Evolutionary conservation across 2,329 filamentous ascomycete genomes (phyloP).

Genomic region (Blastomyces gilchristii): DNA sequence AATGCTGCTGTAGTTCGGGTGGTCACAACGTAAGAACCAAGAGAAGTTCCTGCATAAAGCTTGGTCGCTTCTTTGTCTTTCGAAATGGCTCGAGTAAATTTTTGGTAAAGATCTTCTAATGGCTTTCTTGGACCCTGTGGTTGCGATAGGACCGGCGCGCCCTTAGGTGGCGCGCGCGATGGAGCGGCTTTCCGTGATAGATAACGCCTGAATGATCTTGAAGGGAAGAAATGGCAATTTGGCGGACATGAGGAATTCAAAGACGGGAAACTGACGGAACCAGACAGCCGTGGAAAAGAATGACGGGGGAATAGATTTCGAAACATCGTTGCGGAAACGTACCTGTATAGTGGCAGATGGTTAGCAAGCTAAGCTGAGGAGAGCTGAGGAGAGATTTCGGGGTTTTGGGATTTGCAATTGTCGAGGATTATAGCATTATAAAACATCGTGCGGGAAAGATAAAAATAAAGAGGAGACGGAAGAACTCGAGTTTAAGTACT

Average conservation of each 20-base stretch:
- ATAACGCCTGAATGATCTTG: slow-evolving; percentile 3
- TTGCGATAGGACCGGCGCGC: background rate
- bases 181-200: background rate
- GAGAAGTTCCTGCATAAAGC: slow-evolving; percentile 56
- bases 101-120: slow-evolving; percentile 9
- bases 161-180: too few relatives aligned
- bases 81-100: slow-evolving; percentile 36
- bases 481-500: background rate
- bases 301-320: background rate
- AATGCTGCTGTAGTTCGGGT: slow-evolving; percentile 48
- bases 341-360: background rate
- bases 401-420: background rate
- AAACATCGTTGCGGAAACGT: slow-evolving; percentile 1
- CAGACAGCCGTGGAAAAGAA: background rate
- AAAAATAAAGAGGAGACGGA: background rate
- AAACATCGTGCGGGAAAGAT: background rate
- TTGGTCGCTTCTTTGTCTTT: slow-evolving; percentile 46
- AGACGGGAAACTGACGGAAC: background rate
- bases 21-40: slow-evolving; percentile 52
- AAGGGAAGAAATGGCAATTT: background rate
- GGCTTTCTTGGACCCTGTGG: background rate
- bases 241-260: background rate
- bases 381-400: background rate
- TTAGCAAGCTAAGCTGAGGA: background rate
- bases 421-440: background rate